Conservation (phyloP, 2,329 filamentous ascomycete genomes). For the Aspergillus hortae region DNA sequence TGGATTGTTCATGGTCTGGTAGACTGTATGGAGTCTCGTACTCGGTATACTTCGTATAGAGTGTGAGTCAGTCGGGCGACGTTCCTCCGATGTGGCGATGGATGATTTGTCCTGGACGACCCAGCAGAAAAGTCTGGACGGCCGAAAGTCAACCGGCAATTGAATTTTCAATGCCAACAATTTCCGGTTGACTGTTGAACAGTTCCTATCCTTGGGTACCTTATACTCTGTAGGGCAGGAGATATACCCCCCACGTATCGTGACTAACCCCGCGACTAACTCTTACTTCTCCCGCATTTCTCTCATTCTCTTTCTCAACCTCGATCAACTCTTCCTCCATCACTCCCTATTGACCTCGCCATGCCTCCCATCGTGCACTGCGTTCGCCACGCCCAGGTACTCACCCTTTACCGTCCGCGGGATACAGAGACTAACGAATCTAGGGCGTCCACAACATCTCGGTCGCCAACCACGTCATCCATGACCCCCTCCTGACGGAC, state of each 20-base stretch:
- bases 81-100: background rate
- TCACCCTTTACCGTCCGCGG: conserved; percentile 3
- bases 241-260: background rate
- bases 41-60: too few relatives aligned
- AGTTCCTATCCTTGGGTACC: too few relatives aligned
- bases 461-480: conserved; percentile 65
- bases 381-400: conserved; percentile 47
- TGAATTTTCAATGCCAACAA: background rate
- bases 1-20: too few relatives aligned
- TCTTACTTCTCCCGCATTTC: background rate
- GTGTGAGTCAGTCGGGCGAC: background rate
- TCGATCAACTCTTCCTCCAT: background rate
- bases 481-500: conserved; percentile 74
- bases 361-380: conserved; percentile 45
- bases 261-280: too few relatives aligned
- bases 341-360: background rate
- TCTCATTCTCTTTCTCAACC: background rate
- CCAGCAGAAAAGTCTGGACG: background rate
- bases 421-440: background rate
- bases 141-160: background rate
- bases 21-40: too few relatives aligned
- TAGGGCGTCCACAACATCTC: conserved; percentile 78
- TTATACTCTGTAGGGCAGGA: too few relatives aligned
- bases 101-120: background rate
- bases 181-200: too few relatives aligned